These are phyloP conservation scores for Ustilago tritici DNA, from an alignment of 1,284 basidiomycete genomes.

Conservation along the genomic window DNA sequence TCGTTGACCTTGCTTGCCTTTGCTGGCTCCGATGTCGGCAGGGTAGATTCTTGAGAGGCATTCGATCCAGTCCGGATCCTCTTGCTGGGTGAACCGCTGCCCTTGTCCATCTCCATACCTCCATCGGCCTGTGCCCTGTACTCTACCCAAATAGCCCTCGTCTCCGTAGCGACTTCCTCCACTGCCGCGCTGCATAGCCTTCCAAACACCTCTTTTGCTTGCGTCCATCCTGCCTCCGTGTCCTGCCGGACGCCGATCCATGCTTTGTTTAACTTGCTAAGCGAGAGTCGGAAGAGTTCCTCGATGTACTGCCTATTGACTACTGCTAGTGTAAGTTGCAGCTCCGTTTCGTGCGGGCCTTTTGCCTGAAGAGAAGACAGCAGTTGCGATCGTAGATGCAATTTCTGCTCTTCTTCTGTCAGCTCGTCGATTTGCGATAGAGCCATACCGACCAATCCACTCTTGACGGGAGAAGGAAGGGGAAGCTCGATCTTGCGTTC, in stretches of 20 bases:
- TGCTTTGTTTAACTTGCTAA: constrained; percentile 17
- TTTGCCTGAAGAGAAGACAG: constrained; percentile 8
- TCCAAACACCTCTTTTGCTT: constrained; percentile 12
- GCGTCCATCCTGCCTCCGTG: not conserved
- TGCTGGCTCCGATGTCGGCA: not conserved
- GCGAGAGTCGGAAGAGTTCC: constrained; percentile 23
- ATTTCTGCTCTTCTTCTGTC: constrained; percentile 12
- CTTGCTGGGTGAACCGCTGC: not conserved
- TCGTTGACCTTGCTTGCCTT: constrained; percentile 18
- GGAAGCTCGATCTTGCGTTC: constrained; percentile 17
- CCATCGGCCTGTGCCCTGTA: not conserved
- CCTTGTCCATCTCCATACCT: not conserved
- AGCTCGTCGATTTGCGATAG: constrained; percentile 31
- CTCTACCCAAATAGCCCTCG: constrained; percentile 17
- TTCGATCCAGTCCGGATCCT: constrained; percentile 4
- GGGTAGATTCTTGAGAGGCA: not conserved
- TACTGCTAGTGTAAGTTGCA: constrained; percentile 3
- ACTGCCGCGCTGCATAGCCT: constrained; percentile 23
- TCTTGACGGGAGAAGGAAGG: not conserved
- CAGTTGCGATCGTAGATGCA: constrained; percentile 23
- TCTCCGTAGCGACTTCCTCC: constrained; percentile 31
- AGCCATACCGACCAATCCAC: constrained; percentile 24
- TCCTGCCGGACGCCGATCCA: constrained; percentile 25
- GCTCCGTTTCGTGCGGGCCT: not conserved
- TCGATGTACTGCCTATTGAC: constrained; percentile 23